Conservation (phyloP, 208 protist species). For the Leishmania aethiopica region DNA sequence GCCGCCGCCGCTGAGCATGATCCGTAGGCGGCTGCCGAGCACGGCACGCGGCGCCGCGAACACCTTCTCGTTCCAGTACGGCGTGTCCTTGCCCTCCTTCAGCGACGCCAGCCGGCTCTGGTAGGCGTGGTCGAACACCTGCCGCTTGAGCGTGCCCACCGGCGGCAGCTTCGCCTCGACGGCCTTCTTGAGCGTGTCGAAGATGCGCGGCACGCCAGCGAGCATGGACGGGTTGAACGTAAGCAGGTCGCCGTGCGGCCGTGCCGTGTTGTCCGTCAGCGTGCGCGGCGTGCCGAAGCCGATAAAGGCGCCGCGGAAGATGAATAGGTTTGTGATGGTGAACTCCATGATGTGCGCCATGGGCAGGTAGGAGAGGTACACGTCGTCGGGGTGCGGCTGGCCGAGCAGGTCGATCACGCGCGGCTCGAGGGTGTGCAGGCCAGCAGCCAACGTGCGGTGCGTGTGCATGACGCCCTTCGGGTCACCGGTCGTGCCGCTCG, state of each 20-base stretch:
- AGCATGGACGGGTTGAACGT: conserved; percentile 81
- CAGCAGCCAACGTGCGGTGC: conserved; percentile 62
- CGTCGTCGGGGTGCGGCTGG: conserved; percentile 28
- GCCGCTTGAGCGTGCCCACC: conserved; percentile 66
- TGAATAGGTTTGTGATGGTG: conserved; percentile 68
- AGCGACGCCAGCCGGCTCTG: conserved; percentile 62
- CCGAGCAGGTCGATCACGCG: conserved; percentile 28
- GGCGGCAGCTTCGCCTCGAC: conserved; percentile 79
- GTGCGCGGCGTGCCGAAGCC: conserved; percentile 83
- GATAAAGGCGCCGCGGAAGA: conserved; percentile 67
- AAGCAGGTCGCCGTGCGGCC: conserved; percentile 80
- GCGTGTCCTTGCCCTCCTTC: conserved; percentile 77
- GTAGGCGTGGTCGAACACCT: conserved; percentile 79
- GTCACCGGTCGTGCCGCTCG: conserved; percentile 91
- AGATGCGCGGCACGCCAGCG: conserved; percentile 88
- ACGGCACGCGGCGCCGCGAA: conserved; percentile 57
- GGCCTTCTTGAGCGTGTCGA: conserved; percentile 79
- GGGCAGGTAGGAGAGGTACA: conserved; percentile 90
- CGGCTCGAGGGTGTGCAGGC: conserved; percentile 53
- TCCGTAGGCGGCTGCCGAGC: conserved; percentile 64
- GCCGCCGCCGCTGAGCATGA: conserved; percentile 85
- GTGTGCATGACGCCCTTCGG: conserved; percentile 92
- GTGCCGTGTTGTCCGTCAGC: conserved; percentile 70
- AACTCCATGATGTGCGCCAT: conserved; percentile 95
- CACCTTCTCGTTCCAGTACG: conserved; percentile 85